Evolutionary conservation across 2,329 filamentous ascomycete species (phyloP).

Genomic region (Emmonsiellopsis sp.): DNA sequence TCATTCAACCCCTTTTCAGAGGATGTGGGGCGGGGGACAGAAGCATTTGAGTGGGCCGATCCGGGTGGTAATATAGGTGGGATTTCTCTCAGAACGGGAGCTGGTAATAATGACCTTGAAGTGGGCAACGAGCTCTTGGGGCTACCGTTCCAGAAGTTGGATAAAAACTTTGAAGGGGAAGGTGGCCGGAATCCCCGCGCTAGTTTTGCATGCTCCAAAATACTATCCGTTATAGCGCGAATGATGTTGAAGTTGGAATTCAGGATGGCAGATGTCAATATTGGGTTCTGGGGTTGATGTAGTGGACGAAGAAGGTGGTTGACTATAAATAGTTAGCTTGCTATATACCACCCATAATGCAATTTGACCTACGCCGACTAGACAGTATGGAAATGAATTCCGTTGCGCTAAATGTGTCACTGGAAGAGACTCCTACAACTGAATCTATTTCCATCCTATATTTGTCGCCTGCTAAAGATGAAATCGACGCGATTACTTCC

Average conservation of each 20-base stretch:
- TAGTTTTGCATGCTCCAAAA: conserved; percentile 52
- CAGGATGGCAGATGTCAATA: conserved; percentile 53
- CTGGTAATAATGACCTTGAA: conserved; percentile 25
- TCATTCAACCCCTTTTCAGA: conserved; percentile 38
- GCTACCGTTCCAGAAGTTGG: conserved; percentile 60
- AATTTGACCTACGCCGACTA: conserved; percentile 55
- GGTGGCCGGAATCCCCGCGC: conserved; percentile 58
- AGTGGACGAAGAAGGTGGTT: conserved; percentile 63
- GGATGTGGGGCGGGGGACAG: conserved; percentile 33
- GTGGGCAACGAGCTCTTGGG: conserved; percentile 23
- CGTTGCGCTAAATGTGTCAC: conserved; percentile 62
- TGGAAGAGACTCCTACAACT: conserved; percentile 59
- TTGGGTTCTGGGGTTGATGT: conserved; percentile 47
- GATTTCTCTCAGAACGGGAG: conserved; percentile 32
- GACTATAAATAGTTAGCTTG: conserved; percentile 39
- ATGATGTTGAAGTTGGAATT: conserved; percentile 71
- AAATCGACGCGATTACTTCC: conserved; percentile 56
- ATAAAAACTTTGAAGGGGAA: conserved; percentile 87
- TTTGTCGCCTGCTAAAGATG: conserved; percentile 53
- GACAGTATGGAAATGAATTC: conserved; percentile 67
- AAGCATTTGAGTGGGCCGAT: conserved; percentile 32
- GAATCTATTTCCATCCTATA: conserved; percentile 53
- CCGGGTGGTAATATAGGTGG: conserved; percentile 33
- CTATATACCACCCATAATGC: neutral
- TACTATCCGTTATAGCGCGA: conserved; percentile 55